phyloP scores from a whole-genome alignment of 164 flowering plant genomes.

The Magnolia kwangsiensis region DNA sequence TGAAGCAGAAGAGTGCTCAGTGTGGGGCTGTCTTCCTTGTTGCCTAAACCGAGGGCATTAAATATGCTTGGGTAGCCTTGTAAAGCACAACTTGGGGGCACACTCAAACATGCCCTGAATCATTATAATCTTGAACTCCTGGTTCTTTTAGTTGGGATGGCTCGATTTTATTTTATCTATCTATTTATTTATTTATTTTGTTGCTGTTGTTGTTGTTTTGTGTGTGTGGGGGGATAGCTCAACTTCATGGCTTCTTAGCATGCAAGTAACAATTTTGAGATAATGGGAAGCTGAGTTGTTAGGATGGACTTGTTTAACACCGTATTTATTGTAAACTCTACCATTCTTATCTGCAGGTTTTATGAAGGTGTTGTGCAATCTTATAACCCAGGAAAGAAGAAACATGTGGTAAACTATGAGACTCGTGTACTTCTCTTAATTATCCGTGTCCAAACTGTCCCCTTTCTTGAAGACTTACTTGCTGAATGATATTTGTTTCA shows the following conservation, averaged over 20 bases:
- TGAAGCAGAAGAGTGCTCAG: background rate
- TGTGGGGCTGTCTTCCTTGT: background rate
- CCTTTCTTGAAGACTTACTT: constrained; percentile 2
- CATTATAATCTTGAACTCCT: background rate
- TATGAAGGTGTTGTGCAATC: constrained; percentile 89
- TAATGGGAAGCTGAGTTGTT: background rate
- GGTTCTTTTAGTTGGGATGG: background rate
- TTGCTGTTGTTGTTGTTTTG: background rate
- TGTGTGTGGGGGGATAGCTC: background rate
- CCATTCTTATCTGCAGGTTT: constrained; percentile 49
- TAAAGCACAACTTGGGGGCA: background rate
- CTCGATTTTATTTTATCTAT: background rate
- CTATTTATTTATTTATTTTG: too few species aligned
- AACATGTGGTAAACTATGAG: constrained; percentile 65
- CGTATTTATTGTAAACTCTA: background rate
- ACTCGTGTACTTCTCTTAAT: background rate
- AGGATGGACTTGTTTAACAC: background rate
- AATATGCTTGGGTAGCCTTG: background rate
- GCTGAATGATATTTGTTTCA: background rate
- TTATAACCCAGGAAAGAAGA: constrained; percentile 54
- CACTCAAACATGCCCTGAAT: background rate
- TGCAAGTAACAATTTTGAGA: background rate
- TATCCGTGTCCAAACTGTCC: background rate
- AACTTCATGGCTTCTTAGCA: background rate
- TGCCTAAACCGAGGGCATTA: background rate